Evolutionary conservation across 805 yeast species (phyloP), one percentile per base, ranked within the genome.

Genomic region (Myxozyma monticola): DNA sequence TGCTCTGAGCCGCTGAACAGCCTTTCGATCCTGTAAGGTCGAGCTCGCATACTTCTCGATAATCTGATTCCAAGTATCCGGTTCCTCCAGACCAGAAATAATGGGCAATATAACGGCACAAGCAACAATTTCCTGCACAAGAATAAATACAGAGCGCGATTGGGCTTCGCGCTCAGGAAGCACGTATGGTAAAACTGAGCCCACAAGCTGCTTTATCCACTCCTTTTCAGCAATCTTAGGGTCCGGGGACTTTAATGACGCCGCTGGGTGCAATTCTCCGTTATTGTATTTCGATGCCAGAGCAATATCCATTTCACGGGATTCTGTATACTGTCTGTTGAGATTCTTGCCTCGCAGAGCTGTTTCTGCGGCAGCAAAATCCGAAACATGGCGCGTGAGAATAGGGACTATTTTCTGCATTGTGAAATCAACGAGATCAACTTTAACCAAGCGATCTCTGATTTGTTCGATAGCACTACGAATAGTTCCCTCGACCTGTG

Each of bases 11-110:
- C 81, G 77, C 51, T 83, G 78, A 0, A 89, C 95, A 61, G 86
- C 88, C 31, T 77, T 77, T 48, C 89, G 71, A 61, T 88, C 95
- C 55, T 81, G 81, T 63, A 90, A 71, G 10, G 84, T 76, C 26
- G 76, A 76, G 2, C 88, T 83, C 1, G 85, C 77, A 1, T 76
- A 65, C 44, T 77, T 76, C 8, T 81, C 81, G 14, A 88, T 73
- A 35, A 74, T 61, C 48, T 80, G 77, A 64, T 90, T 90, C 79
- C 84, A 85, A 52, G 80, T 84, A 63, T 88, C 95, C 0, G 91
- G 79, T 42, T 85, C 90, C 0, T 83, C 68, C 1, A 84, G 59
- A 68, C 84, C 76, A 5, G 70, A 63, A 3, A 73, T 49, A 0
- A 78, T 45, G 0, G 88, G 86, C 20, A 66, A 63, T 9, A 88